Conservation (phyloP, 495 filamentous ascomycete species). For the Podospora bellae-mahoneyi region DNA sequence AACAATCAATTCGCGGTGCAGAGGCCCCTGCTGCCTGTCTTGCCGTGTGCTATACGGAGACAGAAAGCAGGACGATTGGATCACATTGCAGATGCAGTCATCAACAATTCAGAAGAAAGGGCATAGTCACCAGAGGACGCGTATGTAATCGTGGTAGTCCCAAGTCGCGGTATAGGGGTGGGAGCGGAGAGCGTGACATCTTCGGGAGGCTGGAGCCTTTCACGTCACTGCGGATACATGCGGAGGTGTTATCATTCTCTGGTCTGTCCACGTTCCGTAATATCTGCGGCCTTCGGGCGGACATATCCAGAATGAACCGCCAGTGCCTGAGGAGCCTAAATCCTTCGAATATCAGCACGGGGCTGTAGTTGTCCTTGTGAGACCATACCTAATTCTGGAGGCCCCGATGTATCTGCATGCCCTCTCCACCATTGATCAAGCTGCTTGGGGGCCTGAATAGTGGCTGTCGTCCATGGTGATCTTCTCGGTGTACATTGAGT, state of each 20-base stretch:
- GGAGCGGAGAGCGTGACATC: not conserved
- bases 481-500: not conserved
- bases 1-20: not conserved
- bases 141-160: not conserved
- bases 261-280: not conserved
- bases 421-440: not conserved
- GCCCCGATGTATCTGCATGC: not conserved
- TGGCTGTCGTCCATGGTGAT: not conserved
- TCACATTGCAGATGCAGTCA: not conserved
- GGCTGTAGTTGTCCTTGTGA: not conserved
- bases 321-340: not conserved
- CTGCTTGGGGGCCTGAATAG: not conserved
- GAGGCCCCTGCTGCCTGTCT: not conserved
- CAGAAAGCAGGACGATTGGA: not conserved
- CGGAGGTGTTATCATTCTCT: not conserved
- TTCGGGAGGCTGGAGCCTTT: not conserved
- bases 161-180: constrained; percentile 3
- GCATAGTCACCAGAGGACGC: not conserved
- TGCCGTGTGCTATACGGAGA: not conserved
- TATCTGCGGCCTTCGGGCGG: not conserved
- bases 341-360: not conserved
- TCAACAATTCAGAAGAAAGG: not conserved
- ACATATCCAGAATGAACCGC: not conserved
- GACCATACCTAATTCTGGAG: not conserved
- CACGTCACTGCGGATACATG: not conserved